These are phyloP conservation scores for Zea luxurians DNA, from an alignment of 176 grass and related monocot species.

Conservation along the genomic window DNA sequence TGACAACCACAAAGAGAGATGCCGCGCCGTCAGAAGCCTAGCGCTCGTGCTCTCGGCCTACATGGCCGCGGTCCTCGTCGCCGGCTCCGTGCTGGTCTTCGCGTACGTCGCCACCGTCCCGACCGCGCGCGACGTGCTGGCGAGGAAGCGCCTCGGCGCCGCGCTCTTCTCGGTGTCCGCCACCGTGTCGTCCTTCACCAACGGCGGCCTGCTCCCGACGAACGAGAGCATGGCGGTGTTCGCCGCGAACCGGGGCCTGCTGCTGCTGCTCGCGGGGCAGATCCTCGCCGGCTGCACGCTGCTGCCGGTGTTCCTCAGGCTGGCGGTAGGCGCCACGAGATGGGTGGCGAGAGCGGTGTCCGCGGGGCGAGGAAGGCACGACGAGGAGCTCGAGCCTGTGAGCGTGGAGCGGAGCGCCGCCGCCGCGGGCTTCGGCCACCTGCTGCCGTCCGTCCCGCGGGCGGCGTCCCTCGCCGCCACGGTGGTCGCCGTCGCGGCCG, in stretches of 20 bases:
- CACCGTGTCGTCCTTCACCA: constrained; percentile 72
- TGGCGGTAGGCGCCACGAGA: constrained; percentile 32
- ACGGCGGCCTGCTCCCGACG: constrained; percentile 64
- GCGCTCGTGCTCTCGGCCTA: constrained; percentile 43
- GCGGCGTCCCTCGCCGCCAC: constrained; percentile 35
- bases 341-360: not conserved
- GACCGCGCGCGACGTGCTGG: constrained; percentile 54
- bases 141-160: constrained; percentile 47
- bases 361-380: not conserved
- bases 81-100: constrained; percentile 43
- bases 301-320: constrained; percentile 60
- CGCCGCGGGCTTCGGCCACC: constrained; percentile 25
- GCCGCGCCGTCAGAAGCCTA: constrained; percentile 36
- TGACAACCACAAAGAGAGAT: not conserved
- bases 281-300: constrained; percentile 66
- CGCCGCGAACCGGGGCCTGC: constrained; percentile 50
- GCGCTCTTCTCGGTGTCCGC: constrained; percentile 49
- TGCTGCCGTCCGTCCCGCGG: constrained; percentile 26
- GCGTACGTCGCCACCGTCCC: constrained; percentile 50
- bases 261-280: constrained; percentile 52
- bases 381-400: constrained; percentile 35
- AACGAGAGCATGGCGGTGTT: constrained; percentile 86
- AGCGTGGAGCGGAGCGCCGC: constrained; percentile 37
- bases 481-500: constrained; percentile 25
- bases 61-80: constrained; percentile 35